Percentiles rank a stretch among this genome's conserved stretches.
Conservation (phyloP, 169 alveolate genomes). For the Plasmodium gaboni region DNA sequence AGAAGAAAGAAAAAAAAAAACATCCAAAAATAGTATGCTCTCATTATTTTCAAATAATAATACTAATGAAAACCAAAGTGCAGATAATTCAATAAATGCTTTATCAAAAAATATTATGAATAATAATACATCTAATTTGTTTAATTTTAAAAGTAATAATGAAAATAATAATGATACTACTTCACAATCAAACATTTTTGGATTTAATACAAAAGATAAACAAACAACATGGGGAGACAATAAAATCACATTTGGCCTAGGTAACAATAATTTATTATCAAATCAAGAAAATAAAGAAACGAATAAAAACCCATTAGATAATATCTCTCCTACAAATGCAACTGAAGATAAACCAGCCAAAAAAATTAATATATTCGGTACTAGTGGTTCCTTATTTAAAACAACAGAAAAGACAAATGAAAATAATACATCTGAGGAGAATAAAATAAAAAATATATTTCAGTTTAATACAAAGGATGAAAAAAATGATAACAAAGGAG, state of each 20-base stretch:
- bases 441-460: slow-evolving; percentile 11
- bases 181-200: neutral
- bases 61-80: slow-evolving; percentile 1
- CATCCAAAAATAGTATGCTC: slow-evolving; percentile 52
- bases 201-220: neutral
- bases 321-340: neutral
- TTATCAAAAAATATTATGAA: neutral
- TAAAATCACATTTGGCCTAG: slow-evolving; percentile 10
- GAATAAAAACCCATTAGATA: neutral
- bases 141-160: neutral
- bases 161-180: neutral
- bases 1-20: slow-evolving; percentile 74
- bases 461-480: neutral
- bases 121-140: neutral
- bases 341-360: neutral
- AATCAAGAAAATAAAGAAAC: neutral
- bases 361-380: slow-evolving; percentile 1
- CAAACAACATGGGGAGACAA: slow-evolving; percentile 19
- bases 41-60: slow-evolving; percentile 62
- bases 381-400: neutral
- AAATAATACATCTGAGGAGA: neutral
- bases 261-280: neutral
- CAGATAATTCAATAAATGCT: neutral
- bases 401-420: neutral
- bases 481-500: slow-evolving; percentile 11